Evolutionary conservation across 306 rosid species (phyloP), one percentile per base, ranked within the genome.

Genomic region (Trifolium repens): DNA sequence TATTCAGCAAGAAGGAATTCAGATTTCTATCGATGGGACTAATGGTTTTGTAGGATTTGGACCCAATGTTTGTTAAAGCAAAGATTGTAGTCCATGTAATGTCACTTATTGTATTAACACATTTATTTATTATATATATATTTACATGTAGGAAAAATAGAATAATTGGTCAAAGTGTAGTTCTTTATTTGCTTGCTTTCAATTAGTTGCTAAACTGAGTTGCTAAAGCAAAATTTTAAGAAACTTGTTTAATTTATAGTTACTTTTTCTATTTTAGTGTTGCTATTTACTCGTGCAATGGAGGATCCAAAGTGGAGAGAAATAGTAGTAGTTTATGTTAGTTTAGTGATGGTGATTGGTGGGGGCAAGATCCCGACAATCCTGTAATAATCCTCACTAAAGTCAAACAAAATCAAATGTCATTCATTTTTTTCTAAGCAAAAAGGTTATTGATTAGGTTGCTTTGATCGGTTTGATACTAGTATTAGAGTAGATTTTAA

Each of bases 1-100:
- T 80, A 83, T 93, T 76, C 98, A 93, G 71, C 98, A 89, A 73
- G 96, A 91, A 74, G 98, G 98, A 2, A 89, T 93, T 54, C 97
- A 93, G 69, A 83, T 91, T 76, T 91, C 98, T 7, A 26, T 93
- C 40, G 93, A 93, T 77, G 96, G 82, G 67, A 90, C 90, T 0
- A 89, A 88, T 84, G 98, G 97, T 54, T 91, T 89, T 83, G 86
- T 91, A 19, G 98, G 98, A 40, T 93, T 93, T 76, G 97, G 97
- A 39, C 98, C 97, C 55, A 78, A 82, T 76, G 87, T 91, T 2
- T 93, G 98, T 86, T 93, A 77, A 44, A 72, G 9, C 1, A 76
- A 37, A 67, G 3, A 46, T 34, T 74, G 62, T 73, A 79, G 69
- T 53, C 10, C 32, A 52, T 2, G 71, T 22, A 9, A 39, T 32